These are phyloP conservation scores for Barnettozyma sp. DNA, from an alignment of 805 yeast genomes.

Conservation along the genomic window DNA sequence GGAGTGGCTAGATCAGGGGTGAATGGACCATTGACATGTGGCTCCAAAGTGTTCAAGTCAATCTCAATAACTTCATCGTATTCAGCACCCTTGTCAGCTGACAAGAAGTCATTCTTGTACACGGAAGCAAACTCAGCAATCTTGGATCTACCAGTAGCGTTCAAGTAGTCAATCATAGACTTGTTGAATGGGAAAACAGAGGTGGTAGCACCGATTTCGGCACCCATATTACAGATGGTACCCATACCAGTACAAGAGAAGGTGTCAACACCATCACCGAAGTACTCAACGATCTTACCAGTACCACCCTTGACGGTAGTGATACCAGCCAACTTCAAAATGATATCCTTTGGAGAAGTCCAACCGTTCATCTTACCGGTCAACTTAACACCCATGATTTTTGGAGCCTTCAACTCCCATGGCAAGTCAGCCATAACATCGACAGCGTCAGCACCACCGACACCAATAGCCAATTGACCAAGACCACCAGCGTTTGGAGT, in stretches of 20 bases:
- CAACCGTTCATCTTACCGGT: slow-evolving; percentile 91
- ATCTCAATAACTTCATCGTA: slow-evolving; percentile 92
- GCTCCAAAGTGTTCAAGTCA: slow-evolving; percentile 84
- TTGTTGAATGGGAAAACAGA: slow-evolving; percentile 95
- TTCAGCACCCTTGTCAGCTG: slow-evolving; percentile 89
- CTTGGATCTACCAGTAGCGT: slow-evolving; percentile 78
- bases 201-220: slow-evolving; percentile 98
- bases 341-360: slow-evolving; percentile 96
- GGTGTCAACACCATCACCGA: slow-evolving; percentile 89
- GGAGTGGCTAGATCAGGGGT: slow-evolving; percentile 98
- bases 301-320: slow-evolving; percentile 98
- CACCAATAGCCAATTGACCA: slow-evolving; percentile 97
- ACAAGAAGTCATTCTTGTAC: slow-evolving; percentile 57
- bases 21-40: slow-evolving; percentile 96
- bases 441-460: slow-evolving; percentile 99
- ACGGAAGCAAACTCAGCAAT: slow-evolving; percentile 75
- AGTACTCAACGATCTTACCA: slow-evolving; percentile 93
- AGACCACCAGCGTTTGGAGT: slow-evolving; percentile 98
- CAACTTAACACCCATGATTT: slow-evolving; percentile 88
- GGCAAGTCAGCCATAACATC: slow-evolving; percentile 92
- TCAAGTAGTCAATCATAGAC: slow-evolving; percentile 79
- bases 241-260: slow-evolving; percentile 99
- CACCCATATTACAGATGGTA: slow-evolving; percentile 99
- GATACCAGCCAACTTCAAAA: slow-evolving; percentile 86
- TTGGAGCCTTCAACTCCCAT: slow-evolving; percentile 98